Evolutionary conservation across 2,329 filamentous ascomycete species (phyloP).

Genomic region (Verticillium nubilum): DNA sequence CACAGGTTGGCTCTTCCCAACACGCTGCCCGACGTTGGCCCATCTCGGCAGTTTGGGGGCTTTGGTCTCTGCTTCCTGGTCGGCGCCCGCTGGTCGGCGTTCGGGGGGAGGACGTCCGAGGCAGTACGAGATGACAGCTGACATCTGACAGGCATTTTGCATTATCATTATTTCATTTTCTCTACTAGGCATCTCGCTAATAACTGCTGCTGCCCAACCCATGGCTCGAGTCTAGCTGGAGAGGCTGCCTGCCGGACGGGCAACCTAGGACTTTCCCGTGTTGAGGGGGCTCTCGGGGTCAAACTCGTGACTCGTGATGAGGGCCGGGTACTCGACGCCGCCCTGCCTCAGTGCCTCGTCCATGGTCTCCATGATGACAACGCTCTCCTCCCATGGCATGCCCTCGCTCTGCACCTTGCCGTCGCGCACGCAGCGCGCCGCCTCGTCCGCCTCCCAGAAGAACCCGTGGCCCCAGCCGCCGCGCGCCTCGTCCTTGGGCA

Average conservation of each 20-base stretch:
- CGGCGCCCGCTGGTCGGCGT: background rate
- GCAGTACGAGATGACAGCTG: background rate
- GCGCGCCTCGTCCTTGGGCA: slow-evolving; percentile 43
- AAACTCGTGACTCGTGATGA: slow-evolving; percentile 52
- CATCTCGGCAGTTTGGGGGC: background rate
- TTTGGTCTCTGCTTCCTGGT: background rate
- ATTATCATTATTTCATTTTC: background rate
- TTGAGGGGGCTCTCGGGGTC: slow-evolving; percentile 58
- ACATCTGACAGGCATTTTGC: background rate
- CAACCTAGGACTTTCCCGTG: slow-evolving; percentile 28
- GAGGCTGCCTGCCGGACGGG: background rate
- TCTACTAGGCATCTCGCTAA: background rate
- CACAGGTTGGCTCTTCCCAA: too few relatives aligned
- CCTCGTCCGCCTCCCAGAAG: slow-evolving; percentile 86
- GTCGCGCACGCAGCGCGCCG: slow-evolving; percentile 67
- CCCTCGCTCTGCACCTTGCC: slow-evolving; percentile 69
- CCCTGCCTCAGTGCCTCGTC: slow-evolving; percentile 50
- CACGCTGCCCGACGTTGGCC: background rate
- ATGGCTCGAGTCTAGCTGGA: background rate
- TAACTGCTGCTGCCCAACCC: background rate
- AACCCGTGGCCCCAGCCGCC: slow-evolving; percentile 66
- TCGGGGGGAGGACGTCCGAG: background rate
- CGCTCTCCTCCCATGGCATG: slow-evolving; percentile 69
- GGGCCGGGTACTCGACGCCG: slow-evolving; percentile 46
- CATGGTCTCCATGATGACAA: slow-evolving; percentile 77